Evolutionary conservation across 2,329 filamentous ascomycete genomes (phyloP).

Genomic region (Dendrostoma leiphaemia): DNA sequence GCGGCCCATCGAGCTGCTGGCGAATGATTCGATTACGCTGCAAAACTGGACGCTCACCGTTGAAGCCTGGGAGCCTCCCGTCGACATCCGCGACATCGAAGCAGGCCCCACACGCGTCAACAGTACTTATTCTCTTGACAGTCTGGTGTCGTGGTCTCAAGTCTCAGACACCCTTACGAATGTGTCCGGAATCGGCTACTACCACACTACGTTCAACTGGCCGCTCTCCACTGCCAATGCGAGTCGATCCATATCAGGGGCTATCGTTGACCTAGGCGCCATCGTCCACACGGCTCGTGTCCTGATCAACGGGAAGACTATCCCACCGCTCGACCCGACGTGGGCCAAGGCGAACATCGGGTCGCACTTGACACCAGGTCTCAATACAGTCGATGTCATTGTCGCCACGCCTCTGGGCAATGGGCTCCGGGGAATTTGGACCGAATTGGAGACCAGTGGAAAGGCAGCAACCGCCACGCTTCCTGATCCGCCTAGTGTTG

Average conservation of each 20-base stretch:
- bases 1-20: background rate
- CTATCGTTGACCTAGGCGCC: slow-evolving; percentile 7
- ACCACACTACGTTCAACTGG: slow-evolving; percentile 9
- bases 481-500: background rate
- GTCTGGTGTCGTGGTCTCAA: slow-evolving; percentile 2
- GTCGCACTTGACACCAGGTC: background rate
- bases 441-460: background rate
- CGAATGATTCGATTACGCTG: background rate
- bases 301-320: slow-evolving; percentile 8
- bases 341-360: slow-evolving; percentile 5
- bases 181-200: slow-evolving; percentile 11
- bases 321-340: slow-evolving; percentile 9
- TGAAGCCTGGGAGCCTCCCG: slow-evolving; percentile 5
- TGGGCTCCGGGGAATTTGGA: background rate
- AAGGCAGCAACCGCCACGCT: background rate
- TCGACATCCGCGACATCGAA: background rate
- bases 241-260: background rate
- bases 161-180: background rate
- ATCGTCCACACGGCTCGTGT: slow-evolving; percentile 9
- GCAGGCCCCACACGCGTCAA: background rate
- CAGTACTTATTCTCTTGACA: background rate
- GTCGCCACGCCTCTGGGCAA: slow-evolving; percentile 2
- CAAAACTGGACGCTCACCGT: background rate
- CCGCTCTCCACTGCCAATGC: background rate
- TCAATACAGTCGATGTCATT: background rate